These are phyloP conservation scores for Saussurea involucrata DNA, from an alignment of 129 eudicot genomes.

Conservation along the genomic window DNA sequence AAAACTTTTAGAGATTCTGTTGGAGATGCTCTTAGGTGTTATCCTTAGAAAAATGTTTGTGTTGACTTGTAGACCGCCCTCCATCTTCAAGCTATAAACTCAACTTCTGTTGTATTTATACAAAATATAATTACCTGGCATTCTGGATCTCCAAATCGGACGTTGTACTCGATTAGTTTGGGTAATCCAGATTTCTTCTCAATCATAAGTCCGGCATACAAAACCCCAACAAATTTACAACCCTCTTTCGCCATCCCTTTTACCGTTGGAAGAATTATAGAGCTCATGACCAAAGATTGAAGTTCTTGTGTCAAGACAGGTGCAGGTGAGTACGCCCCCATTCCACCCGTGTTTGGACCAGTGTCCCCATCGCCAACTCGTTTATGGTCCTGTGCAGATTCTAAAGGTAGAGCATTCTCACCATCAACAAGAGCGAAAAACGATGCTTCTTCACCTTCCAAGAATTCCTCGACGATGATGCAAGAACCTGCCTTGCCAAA, in stretches of 20 bases:
- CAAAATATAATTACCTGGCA: constrained; percentile 61
- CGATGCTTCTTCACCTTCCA: constrained; percentile 95
- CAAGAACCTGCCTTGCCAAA: constrained; percentile 87
- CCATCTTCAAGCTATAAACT: background rate
- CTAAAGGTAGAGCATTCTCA: constrained; percentile 75
- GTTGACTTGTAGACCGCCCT: no score
- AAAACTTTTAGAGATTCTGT: no score
- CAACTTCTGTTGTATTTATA: background rate
- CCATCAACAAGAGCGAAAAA: constrained; percentile 95
- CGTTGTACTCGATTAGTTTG: constrained; percentile 82
- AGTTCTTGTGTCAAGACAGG: constrained; percentile 82
- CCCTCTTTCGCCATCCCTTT: constrained; percentile 88
- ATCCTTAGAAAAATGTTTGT: no score
- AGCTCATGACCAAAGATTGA: constrained; percentile 68
- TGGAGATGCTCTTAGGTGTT: no score
- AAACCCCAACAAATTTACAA: constrained; percentile 84
- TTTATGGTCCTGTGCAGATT: constrained; percentile 98
- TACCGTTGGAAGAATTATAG: constrained; percentile 81
- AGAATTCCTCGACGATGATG: constrained; percentile 67
- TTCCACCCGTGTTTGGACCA: constrained; percentile 97
- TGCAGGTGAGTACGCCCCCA: constrained; percentile 97
- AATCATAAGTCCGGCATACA: constrained; percentile 95
- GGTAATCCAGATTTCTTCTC: constrained; percentile 89
- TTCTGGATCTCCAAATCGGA: constrained; percentile 97
- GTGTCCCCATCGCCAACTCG: constrained; percentile 90